Evolutionary conservation across 2,329 filamentous ascomycete species (phyloP).

Genomic region (Aspergillus quadrilineatus): DNA sequence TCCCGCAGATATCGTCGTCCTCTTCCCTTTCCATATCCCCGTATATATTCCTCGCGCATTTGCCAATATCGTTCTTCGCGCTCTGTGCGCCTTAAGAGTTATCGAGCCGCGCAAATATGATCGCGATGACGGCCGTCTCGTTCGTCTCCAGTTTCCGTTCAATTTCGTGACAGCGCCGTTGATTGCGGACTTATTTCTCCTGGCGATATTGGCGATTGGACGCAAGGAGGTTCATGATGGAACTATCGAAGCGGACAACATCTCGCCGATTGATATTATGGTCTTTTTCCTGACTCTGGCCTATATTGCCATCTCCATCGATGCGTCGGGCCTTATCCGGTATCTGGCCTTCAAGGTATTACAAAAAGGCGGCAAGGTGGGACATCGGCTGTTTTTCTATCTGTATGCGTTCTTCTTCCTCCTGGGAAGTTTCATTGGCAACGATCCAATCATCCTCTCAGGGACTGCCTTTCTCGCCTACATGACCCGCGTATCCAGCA

Average conservation of each 20-base stretch:
- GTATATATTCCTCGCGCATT: conserved; percentile 58
- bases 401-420: conserved; percentile 71
- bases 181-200: conserved; percentile 68
- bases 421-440: conserved; percentile 68
- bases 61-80: conserved; percentile 46
- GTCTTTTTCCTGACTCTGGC: conserved; percentile 70
- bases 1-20: conserved; percentile 61
- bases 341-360: conserved; percentile 70
- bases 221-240: conserved; percentile 66
- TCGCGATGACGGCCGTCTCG: conserved; percentile 40
- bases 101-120: conserved; percentile 42
- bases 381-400: conserved; percentile 68
- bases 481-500: conserved; percentile 72
- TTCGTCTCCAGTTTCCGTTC: conserved; percentile 60
- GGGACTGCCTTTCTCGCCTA: conserved; percentile 74
- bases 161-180: conserved; percentile 71
- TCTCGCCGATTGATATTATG: conserved; percentile 71
- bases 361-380: conserved; percentile 65
- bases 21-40: conserved; percentile 68
- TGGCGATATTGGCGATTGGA: conserved; percentile 68
- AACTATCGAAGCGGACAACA: conserved; percentile 64
- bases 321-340: conserved; percentile 70
- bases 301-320: conserved; percentile 75
- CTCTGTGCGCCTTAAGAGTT: conserved; percentile 52
- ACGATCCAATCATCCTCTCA: conserved; percentile 72